These are phyloP conservation scores for Apiospora rasikravindrae DNA, from an alignment of 2,329 filamentous ascomycete species.

Conservation along the genomic window DNA sequence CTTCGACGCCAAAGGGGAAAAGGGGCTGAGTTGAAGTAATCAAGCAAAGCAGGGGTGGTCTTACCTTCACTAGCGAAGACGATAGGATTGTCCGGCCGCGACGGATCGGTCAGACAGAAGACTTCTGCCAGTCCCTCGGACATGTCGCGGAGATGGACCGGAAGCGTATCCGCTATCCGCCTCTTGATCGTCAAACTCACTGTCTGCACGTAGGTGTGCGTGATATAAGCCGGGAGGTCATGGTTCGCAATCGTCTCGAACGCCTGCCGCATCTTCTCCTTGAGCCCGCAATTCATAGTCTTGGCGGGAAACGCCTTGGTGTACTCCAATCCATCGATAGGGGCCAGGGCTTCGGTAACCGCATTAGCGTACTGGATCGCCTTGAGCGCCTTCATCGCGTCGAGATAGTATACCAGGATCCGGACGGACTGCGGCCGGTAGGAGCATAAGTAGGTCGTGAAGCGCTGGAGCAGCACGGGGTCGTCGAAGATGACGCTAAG, in stretches of 20 bases:
- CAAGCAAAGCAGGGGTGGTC: conserved; percentile 19
- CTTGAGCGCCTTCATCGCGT: conserved; percentile 71
- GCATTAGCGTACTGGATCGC: conserved; percentile 76
- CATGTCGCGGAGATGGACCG: conserved; percentile 67
- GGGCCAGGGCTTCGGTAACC: conserved; percentile 64
- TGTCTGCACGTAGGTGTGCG: conserved; percentile 70
- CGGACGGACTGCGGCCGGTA: conserved; percentile 67
- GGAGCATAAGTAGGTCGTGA: conserved; percentile 69
- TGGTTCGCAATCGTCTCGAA: conserved; percentile 69
- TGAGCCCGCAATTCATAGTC: conserved; percentile 63
- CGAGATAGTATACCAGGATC: conserved; percentile 73
- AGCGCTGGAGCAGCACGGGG: conserved; percentile 65
- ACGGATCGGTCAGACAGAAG: conserved; percentile 78
- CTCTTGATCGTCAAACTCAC: conserved; percentile 73
- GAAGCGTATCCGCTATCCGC: conserved; percentile 70
- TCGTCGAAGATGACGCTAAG: conserved; percentile 69
- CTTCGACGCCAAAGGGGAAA: background rate
- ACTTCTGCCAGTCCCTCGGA: conserved; percentile 78
- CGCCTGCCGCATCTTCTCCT: conserved; percentile 67
- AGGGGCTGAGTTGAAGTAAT: background rate
- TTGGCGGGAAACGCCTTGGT: conserved; percentile 53
- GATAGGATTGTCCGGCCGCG: conserved; percentile 74
- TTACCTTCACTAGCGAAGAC: conserved; percentile 77
- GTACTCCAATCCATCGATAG: conserved; percentile 61
- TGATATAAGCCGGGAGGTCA: conserved; percentile 74